A percentile compares a stretch with the other conserved stretches of the same genome.
These are phyloP conservation scores for Dactylonectria macrodidyma DNA, from an alignment of 2,329 filamentous ascomycete genomes.

Conservation along the genomic window DNA sequence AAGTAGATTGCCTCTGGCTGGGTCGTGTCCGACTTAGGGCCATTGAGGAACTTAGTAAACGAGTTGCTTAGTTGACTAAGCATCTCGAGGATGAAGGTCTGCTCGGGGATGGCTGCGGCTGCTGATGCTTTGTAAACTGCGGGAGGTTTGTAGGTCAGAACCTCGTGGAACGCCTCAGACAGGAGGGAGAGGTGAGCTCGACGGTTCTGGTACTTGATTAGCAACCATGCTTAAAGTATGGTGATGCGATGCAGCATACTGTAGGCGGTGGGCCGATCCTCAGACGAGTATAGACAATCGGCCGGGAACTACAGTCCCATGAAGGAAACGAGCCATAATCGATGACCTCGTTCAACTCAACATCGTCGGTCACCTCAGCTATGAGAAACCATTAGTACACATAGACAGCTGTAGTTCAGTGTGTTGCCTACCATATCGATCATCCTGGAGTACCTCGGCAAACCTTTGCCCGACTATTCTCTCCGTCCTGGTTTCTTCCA, in stretches of 20 bases:
- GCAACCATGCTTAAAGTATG: background rate
- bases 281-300: conserved; percentile 61
- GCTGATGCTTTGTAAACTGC: conserved; percentile 65
- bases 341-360: conserved; percentile 59
- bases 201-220: conserved; percentile 56
- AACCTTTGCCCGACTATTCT: conserved; percentile 59
- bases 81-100: conserved; percentile 60
- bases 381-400: conserved; percentile 28
- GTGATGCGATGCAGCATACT: conserved; percentile 53
- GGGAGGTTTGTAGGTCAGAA: conserved; percentile 64
- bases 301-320: conserved; percentile 56
- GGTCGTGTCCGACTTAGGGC: conserved; percentile 54
- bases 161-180: conserved; percentile 66
- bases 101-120: conserved; percentile 58
- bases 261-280: conserved; percentile 67
- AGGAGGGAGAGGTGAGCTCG: conserved; percentile 66
- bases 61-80: conserved; percentile 60
- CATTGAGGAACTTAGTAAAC: conserved; percentile 57
- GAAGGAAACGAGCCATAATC: conserved; percentile 69
- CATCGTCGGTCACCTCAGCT: conserved; percentile 61
- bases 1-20: conserved; percentile 61
- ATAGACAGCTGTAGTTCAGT: accelerated
- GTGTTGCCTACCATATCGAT: conserved; percentile 61
- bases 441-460: conserved; percentile 59
- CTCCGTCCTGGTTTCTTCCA: conserved; percentile 65